A percentile compares a stretch with the other conserved stretches of the same genome.
Evolutionary conservation across 495 filamentous ascomycete species (phyloP).

Genomic region (Trichoderma gamsii): DNA sequence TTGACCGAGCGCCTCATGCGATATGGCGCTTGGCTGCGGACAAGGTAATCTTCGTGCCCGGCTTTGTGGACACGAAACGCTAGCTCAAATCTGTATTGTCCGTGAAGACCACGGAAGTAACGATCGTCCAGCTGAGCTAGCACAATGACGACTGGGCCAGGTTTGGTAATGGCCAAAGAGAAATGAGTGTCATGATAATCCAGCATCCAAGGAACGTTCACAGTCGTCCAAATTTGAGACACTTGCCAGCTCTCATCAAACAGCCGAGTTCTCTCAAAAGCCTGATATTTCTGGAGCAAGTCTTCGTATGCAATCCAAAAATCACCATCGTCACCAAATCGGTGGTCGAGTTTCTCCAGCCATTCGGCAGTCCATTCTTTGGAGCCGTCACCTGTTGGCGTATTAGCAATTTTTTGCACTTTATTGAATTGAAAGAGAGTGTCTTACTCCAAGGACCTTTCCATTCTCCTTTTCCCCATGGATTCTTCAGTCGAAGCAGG

Average conservation of each 20-base stretch:
- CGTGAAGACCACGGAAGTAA: conserved; percentile 77
- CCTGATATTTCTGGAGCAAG: conserved; percentile 73
- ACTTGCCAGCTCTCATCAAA: conserved; percentile 81
- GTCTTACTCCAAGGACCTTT: conserved; percentile 64
- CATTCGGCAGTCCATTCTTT: conserved; percentile 90
- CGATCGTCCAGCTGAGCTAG: conserved; percentile 78
- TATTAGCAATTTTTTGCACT: conserved; percentile 10
- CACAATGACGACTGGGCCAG: conserved; percentile 68
- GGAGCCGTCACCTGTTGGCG: conserved; percentile 55
- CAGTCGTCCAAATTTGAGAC: conserved; percentile 74
- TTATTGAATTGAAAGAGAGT: not conserved
- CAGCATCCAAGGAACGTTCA: conserved; percentile 78
- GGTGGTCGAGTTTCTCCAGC: conserved; percentile 71
- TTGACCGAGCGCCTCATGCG: conserved; percentile 73
- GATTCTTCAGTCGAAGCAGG: conserved; percentile 75
- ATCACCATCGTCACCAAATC: conserved; percentile 82
- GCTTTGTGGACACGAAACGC: conserved; percentile 79
- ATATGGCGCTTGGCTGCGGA: conserved; percentile 66
- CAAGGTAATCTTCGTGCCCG: conserved; percentile 76
- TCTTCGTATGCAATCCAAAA: conserved; percentile 71
- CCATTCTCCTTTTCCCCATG: conserved; percentile 86
- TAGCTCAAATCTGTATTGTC: conserved; percentile 73
- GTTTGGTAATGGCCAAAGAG: conserved; percentile 57
- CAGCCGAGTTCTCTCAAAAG: conserved; percentile 81
- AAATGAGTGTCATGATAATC: conserved; percentile 86